Evolutionary conservation across 352 stramenopile genomes (phyloP).

Genomic region (Globisporangium middletonii): DNA sequence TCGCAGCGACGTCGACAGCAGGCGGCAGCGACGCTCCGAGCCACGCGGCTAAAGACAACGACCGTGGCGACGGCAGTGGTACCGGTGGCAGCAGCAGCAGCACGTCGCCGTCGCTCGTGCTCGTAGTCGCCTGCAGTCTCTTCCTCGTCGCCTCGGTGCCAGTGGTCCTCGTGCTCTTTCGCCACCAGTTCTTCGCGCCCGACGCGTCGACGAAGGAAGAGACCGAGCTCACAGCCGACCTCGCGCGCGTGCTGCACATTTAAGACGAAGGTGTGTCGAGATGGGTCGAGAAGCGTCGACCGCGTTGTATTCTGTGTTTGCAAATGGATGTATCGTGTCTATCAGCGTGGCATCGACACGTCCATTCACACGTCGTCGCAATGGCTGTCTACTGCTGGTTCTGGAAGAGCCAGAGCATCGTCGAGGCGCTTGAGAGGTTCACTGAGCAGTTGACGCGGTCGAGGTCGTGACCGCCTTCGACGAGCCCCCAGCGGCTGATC

Average conservation of each 20-base stretch:
- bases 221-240: slow-evolving; percentile 43
- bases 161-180: slow-evolving; percentile 36
- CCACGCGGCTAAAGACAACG: background rate
- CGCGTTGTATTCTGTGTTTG: background rate
- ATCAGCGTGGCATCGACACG: background rate
- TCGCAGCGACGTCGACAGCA: background rate
- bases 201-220: slow-evolving; percentile 36
- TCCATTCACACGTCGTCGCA: background rate
- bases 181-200: slow-evolving; percentile 28
- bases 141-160: slow-evolving; percentile 38
- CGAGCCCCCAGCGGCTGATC: slow-evolving; percentile 84
- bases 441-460: slow-evolving; percentile 84
- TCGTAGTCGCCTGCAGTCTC: slow-evolving; percentile 31
- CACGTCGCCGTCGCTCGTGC: slow-evolving; percentile 22
- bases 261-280: background rate
- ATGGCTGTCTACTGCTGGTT: slow-evolving; percentile 38
- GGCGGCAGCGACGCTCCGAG: background rate
- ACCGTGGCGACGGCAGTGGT: background rate
- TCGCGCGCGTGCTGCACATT: slow-evolving; percentile 36
- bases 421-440: slow-evolving; percentile 78
- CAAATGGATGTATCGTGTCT: background rate
- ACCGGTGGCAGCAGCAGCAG: slow-evolving; percentile 1
- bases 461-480: slow-evolving; percentile 85
- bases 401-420: slow-evolving; percentile 80
- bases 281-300: background rate